Evolutionary conservation across 345 rosid species (phyloP).

Genomic region (Salix caprea): DNA sequence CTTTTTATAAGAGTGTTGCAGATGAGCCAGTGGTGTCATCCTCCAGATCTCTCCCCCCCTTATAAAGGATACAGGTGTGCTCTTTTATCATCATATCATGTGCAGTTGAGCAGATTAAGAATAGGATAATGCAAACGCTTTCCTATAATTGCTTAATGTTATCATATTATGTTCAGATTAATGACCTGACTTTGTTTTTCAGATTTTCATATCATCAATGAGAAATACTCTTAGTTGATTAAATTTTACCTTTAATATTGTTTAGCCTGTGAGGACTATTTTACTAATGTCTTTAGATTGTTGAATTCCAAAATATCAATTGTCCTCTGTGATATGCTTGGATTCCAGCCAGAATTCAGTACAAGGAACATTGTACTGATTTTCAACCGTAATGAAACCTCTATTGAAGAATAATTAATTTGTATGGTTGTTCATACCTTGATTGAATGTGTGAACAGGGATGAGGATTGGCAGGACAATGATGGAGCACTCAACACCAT

Average conservation of each 20-base stretch:
- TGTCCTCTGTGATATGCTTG: background rate
- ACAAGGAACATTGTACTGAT: background rate
- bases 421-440: background rate
- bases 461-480: conserved; percentile 94
- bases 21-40: conserved; percentile 77
- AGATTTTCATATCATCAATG: background rate
- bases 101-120: background rate
- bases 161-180: background rate
- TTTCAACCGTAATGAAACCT: background rate
- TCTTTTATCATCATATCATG: background rate
- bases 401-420: background rate
- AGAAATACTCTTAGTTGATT: background rate
- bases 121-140: background rate
- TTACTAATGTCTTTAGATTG: background rate
- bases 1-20: conserved; percentile 79
- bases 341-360: background rate
- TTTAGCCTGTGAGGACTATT: background rate
- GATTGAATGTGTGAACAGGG: conserved; percentile 39
- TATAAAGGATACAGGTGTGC: conserved; percentile 84
- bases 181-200: background rate
- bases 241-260: background rate
- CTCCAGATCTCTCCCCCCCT: conserved; percentile 61
- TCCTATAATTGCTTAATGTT: background rate
- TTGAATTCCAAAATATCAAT: background rate
- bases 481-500: conserved; percentile 93